Evolutionary conservation across 2,329 filamentous ascomycete species (phyloP).

Genomic region (Epichloe typhina): DNA sequence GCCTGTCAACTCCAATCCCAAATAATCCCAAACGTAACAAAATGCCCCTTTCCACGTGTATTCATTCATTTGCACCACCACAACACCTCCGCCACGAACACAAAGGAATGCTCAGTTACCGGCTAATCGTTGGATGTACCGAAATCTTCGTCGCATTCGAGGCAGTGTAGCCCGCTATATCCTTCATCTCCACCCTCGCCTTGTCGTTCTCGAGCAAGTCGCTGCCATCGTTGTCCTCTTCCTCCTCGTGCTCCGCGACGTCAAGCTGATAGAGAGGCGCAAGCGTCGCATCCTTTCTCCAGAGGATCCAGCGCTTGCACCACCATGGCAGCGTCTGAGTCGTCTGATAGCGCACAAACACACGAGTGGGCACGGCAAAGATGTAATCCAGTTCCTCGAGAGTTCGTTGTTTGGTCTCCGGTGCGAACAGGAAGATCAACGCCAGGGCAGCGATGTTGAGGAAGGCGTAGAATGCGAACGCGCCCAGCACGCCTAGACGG

Average conservation of each 20-base stretch:
- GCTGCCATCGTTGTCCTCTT: conserved; percentile 15
- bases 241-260: conserved; percentile 18
- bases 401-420: conserved; percentile 45
- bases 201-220: conserved; percentile 25
- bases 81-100: not conserved
- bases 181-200: conserved; percentile 25
- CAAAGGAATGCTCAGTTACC: not conserved
- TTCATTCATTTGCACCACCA: not conserved
- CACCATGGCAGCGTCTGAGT: conserved; percentile 46
- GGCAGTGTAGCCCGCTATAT: conserved; percentile 17
- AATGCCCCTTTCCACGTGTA: not conserved
- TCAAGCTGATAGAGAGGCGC: conserved; percentile 31
- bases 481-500: conserved; percentile 29
- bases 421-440: conserved; percentile 43
- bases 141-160: conserved; percentile 2
- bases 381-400: conserved; percentile 46
- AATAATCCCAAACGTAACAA: not conserved
- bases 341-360: conserved; percentile 44
- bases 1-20: conserved; percentile 3
- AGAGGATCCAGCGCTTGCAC: conserved; percentile 43
- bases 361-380: conserved; percentile 45
- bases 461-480: conserved; percentile 41
- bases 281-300: conserved; percentile 28
- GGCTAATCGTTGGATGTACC: not conserved
- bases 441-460: conserved; percentile 41